A percentile compares a stretch with the other conserved stretches of the same genome.
phyloP scores from a whole-genome alignment of 83 land plant genomes.

The Picea abies region DNA sequence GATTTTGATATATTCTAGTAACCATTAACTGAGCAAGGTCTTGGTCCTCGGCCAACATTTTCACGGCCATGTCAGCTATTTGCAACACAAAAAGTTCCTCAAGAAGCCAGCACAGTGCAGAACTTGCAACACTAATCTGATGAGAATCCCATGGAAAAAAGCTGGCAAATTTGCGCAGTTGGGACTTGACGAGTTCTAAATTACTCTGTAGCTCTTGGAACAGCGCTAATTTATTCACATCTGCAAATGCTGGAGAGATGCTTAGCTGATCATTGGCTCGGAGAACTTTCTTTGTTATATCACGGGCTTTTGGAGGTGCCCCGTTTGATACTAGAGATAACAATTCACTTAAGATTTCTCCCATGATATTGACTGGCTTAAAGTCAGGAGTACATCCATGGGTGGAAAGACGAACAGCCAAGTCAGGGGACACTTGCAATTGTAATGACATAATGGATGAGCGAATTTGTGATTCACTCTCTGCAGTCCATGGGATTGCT shows the following conservation, averaged over 20 bases:
- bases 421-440: slow-evolving; percentile 25
- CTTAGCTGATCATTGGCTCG: slow-evolving; percentile 32
- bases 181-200: slow-evolving; percentile 25
- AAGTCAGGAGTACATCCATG: slow-evolving; percentile 16
- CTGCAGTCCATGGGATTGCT: slow-evolving; percentile 34
- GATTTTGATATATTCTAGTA: too few species aligned
- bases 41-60: slow-evolving; percentile 43
- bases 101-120: slow-evolving; percentile 43
- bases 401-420: slow-evolving; percentile 26
- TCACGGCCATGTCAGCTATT: slow-evolving; percentile 38
- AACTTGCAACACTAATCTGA: slow-evolving; percentile 38
- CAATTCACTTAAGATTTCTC: slow-evolving; percentile 32
- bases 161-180: slow-evolving; percentile 25
- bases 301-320: slow-evolving; percentile 37
- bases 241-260: slow-evolving; percentile 34
- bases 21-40: too few species aligned
- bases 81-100: slow-evolving; percentile 44
- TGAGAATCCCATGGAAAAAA: slow-evolving; percentile 35
- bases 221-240: slow-evolving; percentile 36
- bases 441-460: slow-evolving; percentile 24
- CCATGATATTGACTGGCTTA: slow-evolving; percentile 35
- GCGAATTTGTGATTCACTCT: slow-evolving; percentile 21
- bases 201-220: slow-evolving; percentile 31
- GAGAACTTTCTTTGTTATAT: slow-evolving; percentile 30
- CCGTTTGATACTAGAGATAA: slow-evolving; percentile 33